Conservation (phyloP, 495 filamentous ascomycete species). For the Aspergillus panamensis region DNA sequence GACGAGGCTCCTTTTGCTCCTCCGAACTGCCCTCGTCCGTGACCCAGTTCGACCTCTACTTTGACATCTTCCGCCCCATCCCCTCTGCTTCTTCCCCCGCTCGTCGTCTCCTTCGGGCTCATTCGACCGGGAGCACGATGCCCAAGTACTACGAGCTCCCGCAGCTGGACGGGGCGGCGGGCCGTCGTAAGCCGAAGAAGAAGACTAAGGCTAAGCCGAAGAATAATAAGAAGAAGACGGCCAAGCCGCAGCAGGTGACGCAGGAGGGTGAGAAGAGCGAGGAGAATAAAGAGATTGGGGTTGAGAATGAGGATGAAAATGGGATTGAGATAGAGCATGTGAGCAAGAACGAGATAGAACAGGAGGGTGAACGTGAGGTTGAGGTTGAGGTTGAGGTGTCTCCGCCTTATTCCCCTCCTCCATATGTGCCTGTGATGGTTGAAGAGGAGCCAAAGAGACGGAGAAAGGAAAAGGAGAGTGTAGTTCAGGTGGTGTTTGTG, state of each 20-base stretch:
- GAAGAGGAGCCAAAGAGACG: not conserved
- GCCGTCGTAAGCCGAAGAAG: constrained; percentile 16
- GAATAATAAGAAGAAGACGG: constrained; percentile 22
- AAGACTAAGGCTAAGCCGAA: constrained; percentile 14
- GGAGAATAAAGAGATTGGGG: not conserved
- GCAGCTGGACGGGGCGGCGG: constrained; percentile 4
- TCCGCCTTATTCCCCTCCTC: not conserved
- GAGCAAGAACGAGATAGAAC: not conserved
- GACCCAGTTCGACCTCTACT: constrained; percentile 16
- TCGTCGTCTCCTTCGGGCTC: not conserved
- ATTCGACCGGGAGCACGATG: not conserved
- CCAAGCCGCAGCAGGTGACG: constrained; percentile 16
- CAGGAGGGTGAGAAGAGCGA: constrained; percentile 3
- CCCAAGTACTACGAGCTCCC: not conserved
- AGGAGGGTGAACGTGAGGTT: constrained; percentile 1
- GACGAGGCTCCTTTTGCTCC: constrained; percentile 17
- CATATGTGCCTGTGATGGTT: not conserved
- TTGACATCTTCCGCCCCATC: constrained; percentile 7
- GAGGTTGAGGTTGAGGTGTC: not conserved
- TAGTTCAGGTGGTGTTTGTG: not conserved
- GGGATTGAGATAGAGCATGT: too few relatives aligned
- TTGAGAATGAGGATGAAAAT: not conserved
- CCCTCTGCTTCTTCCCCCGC: not conserved
- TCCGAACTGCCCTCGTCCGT: constrained; percentile 11
- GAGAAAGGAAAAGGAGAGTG: not conserved